Percentiles rank a stretch among this genome's conserved stretches.
Conservation (phyloP, 192 early-diverging fungal species). For the Umbelopsis sp. region DNA sequence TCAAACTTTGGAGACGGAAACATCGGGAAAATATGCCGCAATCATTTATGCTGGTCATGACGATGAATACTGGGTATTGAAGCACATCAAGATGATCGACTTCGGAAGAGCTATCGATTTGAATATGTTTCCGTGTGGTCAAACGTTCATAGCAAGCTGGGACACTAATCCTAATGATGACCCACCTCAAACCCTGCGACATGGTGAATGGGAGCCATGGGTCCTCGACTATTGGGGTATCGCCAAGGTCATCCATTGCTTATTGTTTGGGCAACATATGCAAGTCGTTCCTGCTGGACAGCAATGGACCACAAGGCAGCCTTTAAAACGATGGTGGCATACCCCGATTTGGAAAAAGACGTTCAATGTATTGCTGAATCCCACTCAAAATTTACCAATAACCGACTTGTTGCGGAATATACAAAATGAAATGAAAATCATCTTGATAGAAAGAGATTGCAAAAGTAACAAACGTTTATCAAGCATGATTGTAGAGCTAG, state of each 20-base stretch:
- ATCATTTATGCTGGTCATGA: neutral
- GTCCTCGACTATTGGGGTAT: slow-evolving; percentile 36
- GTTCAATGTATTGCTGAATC: neutral
- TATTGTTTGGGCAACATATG: slow-evolving; percentile 30
- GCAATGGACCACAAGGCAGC: neutral
- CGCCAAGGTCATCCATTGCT: slow-evolving; percentile 28
- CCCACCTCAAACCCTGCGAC: neutral
- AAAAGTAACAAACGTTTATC: neutral
- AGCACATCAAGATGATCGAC: slow-evolving; percentile 34
- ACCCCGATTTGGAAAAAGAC: neutral
- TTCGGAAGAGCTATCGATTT: slow-evolving; percentile 36
- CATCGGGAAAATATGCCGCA: neutral
- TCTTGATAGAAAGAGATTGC: neutral
- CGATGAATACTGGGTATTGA: slow-evolving; percentile 20
- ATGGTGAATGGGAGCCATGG: slow-evolving; percentile 28
- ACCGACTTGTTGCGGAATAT: neutral
- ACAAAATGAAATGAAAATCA: neutral
- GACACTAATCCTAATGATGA: slow-evolving; percentile 16
- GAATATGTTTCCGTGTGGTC: slow-evolving; percentile 19
- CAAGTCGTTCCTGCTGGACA: neutral
- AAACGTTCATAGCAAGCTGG: slow-evolving; percentile 28
- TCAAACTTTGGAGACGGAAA: neutral
- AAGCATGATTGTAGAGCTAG: neutral
- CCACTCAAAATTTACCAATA: neutral
- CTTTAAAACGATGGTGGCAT: neutral